phyloP scores from a whole-genome alignment of 139 green algal species.

The Volvox reticuliferus region DNA sequence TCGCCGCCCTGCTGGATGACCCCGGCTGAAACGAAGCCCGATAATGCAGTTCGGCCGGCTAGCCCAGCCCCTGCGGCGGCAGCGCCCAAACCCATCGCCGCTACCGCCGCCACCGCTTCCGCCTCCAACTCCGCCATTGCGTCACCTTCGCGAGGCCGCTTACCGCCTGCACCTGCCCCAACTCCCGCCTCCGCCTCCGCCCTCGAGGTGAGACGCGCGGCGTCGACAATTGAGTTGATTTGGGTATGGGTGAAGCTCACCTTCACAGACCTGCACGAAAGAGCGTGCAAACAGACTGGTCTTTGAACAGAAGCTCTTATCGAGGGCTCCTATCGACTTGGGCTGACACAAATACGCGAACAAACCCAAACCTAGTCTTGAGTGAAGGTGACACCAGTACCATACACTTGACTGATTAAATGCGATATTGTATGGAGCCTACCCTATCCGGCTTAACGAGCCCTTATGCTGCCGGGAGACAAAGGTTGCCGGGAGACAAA shows the following conservation, averaged over 20 bases:
- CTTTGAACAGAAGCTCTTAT: too few species aligned
- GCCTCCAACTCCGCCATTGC: conserved; percentile 89
- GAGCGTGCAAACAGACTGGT: too few species aligned
- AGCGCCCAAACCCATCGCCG: conserved; percentile 43
- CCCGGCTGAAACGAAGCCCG: conserved; percentile 88
- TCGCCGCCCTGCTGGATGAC: conserved; percentile 75
- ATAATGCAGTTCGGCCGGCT: conserved; percentile 62
- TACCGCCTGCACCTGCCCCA: conserved; percentile 26
- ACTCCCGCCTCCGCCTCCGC: conserved; percentile 23
- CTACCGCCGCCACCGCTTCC: conserved; percentile 47
- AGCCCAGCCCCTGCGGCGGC: not conserved
- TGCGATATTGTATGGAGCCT: too few species aligned
- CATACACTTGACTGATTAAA: too few species aligned
- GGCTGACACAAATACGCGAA: too few species aligned
- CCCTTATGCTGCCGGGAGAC: too few species aligned
- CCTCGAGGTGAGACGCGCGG: conserved; percentile 38
- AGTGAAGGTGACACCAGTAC: too few species aligned
- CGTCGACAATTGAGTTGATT: conserved; percentile 59
- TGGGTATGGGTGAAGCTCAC: conserved; percentile 86
- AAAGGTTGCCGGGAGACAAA: too few species aligned
- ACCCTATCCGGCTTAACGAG: too few species aligned
- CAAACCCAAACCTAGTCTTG: too few species aligned
- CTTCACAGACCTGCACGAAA: conserved; percentile 64
- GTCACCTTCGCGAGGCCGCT: conserved; percentile 56
- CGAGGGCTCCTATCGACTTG: too few species aligned